Base-by-base conservation (phyloP, 78 protist genomes). In the Chrysochromulina tobinii region DNA sequence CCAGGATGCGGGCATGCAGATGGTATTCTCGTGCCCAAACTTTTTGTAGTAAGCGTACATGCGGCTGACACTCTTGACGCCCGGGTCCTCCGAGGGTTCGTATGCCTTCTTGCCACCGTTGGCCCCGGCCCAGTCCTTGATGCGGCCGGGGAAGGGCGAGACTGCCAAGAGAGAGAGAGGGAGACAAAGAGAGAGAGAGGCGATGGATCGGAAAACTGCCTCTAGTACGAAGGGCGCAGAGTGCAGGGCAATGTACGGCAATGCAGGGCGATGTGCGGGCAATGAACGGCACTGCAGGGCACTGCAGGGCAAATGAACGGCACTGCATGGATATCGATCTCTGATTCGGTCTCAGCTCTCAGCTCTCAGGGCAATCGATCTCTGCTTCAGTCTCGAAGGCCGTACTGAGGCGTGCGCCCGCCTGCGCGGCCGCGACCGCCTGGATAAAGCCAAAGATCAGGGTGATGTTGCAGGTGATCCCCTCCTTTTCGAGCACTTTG, bases 1-100 rank as follows among this genome's bases (percentile, higher is more conserved):
- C 91, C 91, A 88, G 27, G 84, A 69, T n/a, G 91, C 91, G 9
- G 91, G 91, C 91, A 88, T 88, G 91, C 91, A 88, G 85, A 88
- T 88, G 55, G 91, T 88, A 20, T 3, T 14, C 50, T 23, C 81
- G 69, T 88, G 91, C 14, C 81, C 93, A 57, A 48, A 54, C 93
- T 61, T 59, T 81, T 81, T 77, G 93, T 48, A 90, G 61, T 90
- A 90, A 5, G 23, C 48, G 93, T 61, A 90, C 61, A 81, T 90
- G 15, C 54, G 61, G 54, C 18, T 5, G 6, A 69, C 68, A 5
- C 7, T 4, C 21, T 54, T 12, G 12, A 90, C 93, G 53, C 93
- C 93, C 1, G 93, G 93, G 79, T 90, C 93, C 53, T 77, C 89
- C 67, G 1, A 1, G 58, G 75, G 79, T 75, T 55, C 88, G 50